A percentile compares a stretch with the other conserved stretches of the same genome.
Conservation (phyloP, 2,329 filamentous ascomycete species). For the Pseudocercospora eumusae region DNA sequence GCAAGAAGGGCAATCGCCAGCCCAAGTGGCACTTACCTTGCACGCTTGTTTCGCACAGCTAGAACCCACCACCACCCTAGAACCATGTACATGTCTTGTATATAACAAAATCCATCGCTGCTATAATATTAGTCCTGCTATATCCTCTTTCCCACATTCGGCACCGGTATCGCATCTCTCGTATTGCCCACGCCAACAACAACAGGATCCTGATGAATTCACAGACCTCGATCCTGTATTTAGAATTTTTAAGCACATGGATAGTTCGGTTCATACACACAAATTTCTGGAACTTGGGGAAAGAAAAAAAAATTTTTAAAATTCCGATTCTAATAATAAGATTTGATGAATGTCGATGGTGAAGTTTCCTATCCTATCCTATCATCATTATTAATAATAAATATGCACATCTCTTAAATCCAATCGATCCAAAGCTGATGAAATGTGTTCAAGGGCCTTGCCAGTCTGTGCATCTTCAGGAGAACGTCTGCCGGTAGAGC, state of each 20-base stretch:
- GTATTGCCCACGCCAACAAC: background rate
- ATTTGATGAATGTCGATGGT: too few species aligned
- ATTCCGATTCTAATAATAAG: too few species aligned
- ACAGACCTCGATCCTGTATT: too few species aligned
- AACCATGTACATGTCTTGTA: background rate
- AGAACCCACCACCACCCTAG: too few species aligned
- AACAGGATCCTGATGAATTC: background rate
- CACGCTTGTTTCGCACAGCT: too few species aligned
- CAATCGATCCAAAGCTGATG: background rate
- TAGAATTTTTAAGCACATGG: too few species aligned
- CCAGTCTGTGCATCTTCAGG: background rate
- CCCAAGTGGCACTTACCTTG: background rate
- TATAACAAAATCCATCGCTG: background rate
- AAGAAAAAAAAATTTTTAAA: too few species aligned
- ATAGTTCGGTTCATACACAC: too few species aligned
- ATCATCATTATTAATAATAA: too few species aligned
- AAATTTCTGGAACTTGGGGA: too few species aligned
- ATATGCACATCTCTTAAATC: background rate
- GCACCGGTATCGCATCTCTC: background rate
- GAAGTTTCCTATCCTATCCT: too few species aligned
- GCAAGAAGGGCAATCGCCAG: background rate
- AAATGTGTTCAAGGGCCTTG: conserved; percentile 1
- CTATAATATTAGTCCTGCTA: background rate
- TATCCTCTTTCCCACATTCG: background rate
- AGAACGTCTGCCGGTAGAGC: background rate